These are phyloP conservation scores for Suillus placidus DNA, from an alignment of 768 basidiomycete genomes.

Conservation along the genomic window DNA sequence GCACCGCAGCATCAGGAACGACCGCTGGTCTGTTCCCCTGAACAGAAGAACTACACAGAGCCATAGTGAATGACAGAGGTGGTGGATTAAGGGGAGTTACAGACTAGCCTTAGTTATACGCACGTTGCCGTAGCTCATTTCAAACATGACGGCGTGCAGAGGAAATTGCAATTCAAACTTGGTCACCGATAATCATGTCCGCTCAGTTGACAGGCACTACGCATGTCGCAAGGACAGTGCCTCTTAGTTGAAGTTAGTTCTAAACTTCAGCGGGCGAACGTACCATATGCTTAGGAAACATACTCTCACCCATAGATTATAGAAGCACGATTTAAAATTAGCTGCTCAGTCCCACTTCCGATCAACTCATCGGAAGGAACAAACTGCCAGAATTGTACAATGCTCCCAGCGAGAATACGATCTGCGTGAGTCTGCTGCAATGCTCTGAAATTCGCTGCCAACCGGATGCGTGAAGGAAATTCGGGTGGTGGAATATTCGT, in stretches of 20 bases:
- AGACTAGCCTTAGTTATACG: not conserved
- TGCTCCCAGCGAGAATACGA: not conserved
- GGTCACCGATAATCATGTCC: not conserved
- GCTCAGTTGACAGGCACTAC: not conserved
- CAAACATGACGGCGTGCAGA: not conserved
- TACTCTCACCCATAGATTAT: not conserved
- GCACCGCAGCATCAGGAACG: not conserved
- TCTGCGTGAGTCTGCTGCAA: not conserved
- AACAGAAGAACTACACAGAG: not conserved
- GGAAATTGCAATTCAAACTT: not conserved
- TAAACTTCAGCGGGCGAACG: not conserved
- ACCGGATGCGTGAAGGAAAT: not conserved
- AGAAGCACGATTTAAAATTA: not conserved
- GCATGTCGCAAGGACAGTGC: not conserved
- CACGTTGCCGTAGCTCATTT: not conserved
- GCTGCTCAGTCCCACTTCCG: too few relatives aligned
- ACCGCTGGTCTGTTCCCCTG: not conserved
- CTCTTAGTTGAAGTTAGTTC: not conserved
- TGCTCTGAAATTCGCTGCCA: not conserved
- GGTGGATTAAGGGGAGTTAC: not conserved
- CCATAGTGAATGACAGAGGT: not conserved
- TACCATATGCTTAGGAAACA: not conserved
- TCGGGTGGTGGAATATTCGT: not conserved
- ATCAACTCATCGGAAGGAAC: not conserved
- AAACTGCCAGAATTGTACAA: not conserved